phyloP scores from a whole-genome alignment of 1,139 yeast genomes.

The Yamadazyma sp. region DNA sequence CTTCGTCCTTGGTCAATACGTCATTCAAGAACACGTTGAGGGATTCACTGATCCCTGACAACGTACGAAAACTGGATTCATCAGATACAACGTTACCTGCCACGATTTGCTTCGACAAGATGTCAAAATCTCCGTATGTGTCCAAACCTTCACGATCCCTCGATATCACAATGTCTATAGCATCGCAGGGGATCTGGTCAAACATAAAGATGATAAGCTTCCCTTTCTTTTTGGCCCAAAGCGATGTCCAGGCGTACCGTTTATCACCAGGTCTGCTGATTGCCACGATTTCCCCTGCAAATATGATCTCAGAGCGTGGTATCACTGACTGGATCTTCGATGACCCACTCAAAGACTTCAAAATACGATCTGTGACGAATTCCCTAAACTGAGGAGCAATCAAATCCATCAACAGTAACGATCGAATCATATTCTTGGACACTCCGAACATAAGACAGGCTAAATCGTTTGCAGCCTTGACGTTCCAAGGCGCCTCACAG shows the following conservation, averaged over 20 bases:
- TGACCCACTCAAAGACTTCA: slow-evolving; percentile 14
- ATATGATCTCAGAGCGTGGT: slow-evolving; percentile 29
- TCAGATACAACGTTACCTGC: slow-evolving; percentile 41
- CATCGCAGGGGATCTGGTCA: slow-evolving; percentile 85
- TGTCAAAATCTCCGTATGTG: slow-evolving; percentile 20
- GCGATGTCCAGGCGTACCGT: slow-evolving; percentile 70
- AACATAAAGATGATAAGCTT: slow-evolving; percentile 77
- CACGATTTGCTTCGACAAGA: slow-evolving; percentile 39
- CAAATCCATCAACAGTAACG: slow-evolving; percentile 69
- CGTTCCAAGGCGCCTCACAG: slow-evolving; percentile 72
- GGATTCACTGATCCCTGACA: slow-evolving; percentile 33
- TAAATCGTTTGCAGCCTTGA: slow-evolving; percentile 84
- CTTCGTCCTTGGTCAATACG: slow-evolving; percentile 17
- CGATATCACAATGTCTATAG: slow-evolving; percentile 59
- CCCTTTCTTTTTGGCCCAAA: slow-evolving; percentile 83
- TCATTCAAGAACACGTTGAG: slow-evolving; percentile 25
- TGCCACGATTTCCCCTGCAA: slow-evolving; percentile 60
- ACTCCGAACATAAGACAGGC: slow-evolving; percentile 89
- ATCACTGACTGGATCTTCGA: slow-evolving; percentile 9
- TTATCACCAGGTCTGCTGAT: slow-evolving; percentile 50
- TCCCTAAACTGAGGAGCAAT: slow-evolving; percentile 73
- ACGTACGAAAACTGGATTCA: slow-evolving; percentile 20
- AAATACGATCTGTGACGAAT: slow-evolving; percentile 60
- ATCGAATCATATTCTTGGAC: slow-evolving; percentile 60
- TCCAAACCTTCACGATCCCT: slow-evolving; percentile 16